Conservation (phyloP, 305 asterid genomes). For the Nicotiana rustica region DNA sequence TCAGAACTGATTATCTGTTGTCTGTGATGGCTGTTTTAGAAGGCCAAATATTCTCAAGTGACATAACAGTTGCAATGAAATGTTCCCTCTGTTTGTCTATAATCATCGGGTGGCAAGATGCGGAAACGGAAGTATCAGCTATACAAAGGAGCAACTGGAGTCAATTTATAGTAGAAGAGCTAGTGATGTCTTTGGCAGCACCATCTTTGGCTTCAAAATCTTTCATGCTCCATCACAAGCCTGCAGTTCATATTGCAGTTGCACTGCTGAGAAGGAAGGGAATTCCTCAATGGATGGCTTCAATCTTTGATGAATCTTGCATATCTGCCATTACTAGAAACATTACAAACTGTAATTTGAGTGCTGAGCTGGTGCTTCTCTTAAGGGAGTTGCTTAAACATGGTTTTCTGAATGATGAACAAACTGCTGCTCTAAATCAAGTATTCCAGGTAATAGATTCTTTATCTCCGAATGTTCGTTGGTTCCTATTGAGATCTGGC, state of each 20-base stretch:
- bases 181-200: slow-evolving; percentile 73
- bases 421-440: slow-evolving; percentile 62
- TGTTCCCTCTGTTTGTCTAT: slow-evolving; percentile 76
- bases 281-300: slow-evolving; percentile 67
- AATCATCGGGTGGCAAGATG: slow-evolving; percentile 64
- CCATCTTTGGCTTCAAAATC: slow-evolving; percentile 65
- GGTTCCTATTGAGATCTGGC: not conserved
- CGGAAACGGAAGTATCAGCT: slow-evolving; percentile 41
- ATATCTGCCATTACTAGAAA: slow-evolving; percentile 60
- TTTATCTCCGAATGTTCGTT: not conserved
- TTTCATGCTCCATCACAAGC: slow-evolving; percentile 64
- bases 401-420: slow-evolving; percentile 69
- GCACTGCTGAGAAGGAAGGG: slow-evolving; percentile 63
- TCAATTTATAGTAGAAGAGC: slow-evolving; percentile 84
- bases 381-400: slow-evolving; percentile 69
- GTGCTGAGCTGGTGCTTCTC: slow-evolving; percentile 66
- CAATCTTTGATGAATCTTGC: slow-evolving; percentile 68
- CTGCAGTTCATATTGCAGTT: slow-evolving; percentile 68
- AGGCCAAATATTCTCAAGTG: slow-evolving; percentile 73
- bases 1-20: slow-evolving; percentile 56
- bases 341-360: slow-evolving; percentile 59
- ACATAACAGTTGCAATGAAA: slow-evolving; percentile 64
- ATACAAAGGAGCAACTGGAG: slow-evolving; percentile 62
- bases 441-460: slow-evolving; percentile 75
- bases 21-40: slow-evolving; percentile 70